phyloP scores from a whole-genome alignment of 73 alveolate species.

The Paramecium caudatum region DNA sequence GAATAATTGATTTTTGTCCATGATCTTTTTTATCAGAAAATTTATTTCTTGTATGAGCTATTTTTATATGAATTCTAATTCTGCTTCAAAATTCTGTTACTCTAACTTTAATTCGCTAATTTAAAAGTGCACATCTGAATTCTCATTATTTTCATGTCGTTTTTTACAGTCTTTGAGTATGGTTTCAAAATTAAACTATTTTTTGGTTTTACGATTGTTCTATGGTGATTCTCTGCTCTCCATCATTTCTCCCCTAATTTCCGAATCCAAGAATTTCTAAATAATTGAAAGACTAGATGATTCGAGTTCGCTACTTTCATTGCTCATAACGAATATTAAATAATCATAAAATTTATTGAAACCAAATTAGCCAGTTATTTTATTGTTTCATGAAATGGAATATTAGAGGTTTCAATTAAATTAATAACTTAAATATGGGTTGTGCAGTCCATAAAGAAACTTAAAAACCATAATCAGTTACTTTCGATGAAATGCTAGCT shows the following conservation, averaged over 20 bases:
- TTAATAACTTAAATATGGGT: too few relatives aligned
- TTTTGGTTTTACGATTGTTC: too few relatives aligned
- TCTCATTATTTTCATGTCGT: background rate
- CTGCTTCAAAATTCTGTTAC: background rate
- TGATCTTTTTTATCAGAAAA: background rate
- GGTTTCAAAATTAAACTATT: too few relatives aligned
- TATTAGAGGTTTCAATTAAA: too few relatives aligned
- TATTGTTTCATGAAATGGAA: too few relatives aligned
- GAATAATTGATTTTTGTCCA: background rate
- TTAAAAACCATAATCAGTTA: too few relatives aligned
- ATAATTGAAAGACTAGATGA: constrained; percentile 7
- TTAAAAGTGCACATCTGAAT: background rate
- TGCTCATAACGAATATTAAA: constrained; percentile 39
- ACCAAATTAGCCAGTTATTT: too few relatives aligned
- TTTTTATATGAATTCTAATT: background rate
- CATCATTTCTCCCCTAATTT: constrained; percentile 7
- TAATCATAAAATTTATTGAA: constrained; percentile 16
- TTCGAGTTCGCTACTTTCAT: background rate
- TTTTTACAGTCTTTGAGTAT: background rate
- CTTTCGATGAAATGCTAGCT: background rate
- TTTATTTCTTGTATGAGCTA: constrained; percentile 4
- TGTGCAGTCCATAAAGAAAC: too few relatives aligned
- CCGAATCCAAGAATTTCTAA: background rate
- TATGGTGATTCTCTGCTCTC: too few relatives aligned
- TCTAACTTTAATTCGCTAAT: constrained; percentile 7